These are phyloP conservation scores for Pythium brassicae DNA, from an alignment of 352 stramenopile genomes.

Conservation along the genomic window DNA sequence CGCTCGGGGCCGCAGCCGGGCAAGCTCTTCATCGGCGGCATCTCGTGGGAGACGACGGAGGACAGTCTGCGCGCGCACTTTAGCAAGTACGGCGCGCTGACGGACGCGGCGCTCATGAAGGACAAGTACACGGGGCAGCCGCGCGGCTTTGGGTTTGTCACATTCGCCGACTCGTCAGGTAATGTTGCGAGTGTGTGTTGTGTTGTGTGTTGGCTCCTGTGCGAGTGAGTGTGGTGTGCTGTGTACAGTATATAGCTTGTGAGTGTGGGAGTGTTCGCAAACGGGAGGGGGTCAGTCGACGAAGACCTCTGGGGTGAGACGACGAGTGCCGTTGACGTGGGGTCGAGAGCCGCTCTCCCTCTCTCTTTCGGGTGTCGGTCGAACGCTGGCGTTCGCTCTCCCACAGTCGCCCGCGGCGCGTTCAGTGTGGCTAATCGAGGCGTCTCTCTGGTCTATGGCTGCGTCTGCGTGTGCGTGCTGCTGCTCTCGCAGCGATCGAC, in stretches of 20 bases:
- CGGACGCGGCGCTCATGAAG: constrained; percentile 89
- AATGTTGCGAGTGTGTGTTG: constrained; percentile 9
- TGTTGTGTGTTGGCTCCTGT: constrained; percentile 3
- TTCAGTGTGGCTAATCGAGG: constrained; percentile 21
- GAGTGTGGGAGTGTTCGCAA: no score
- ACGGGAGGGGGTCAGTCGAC: no score
- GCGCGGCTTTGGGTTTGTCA: constrained; percentile 92
- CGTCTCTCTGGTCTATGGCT: constrained; percentile 9
- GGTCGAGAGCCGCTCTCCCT: constrained; percentile 11
- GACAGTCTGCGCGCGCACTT: constrained; percentile 88
- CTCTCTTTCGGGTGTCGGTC: no score
- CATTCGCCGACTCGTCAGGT: constrained; percentile 88
- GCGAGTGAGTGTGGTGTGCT: not conserved
- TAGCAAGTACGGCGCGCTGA: constrained; percentile 83
- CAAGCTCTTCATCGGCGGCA: constrained; percentile 91
- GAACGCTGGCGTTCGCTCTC: no score
- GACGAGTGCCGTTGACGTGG: constrained; percentile 1
- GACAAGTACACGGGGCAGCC: constrained; percentile 92
- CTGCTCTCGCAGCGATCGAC: constrained; percentile 63
- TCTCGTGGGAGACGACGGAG: constrained; percentile 93
- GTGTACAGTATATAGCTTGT: no score
- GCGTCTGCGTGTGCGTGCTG: constrained; percentile 3
- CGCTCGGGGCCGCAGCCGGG: constrained; percentile 28
- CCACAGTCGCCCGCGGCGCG: no score
- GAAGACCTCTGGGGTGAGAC: not conserved